Conservation (phyloP, 2,329 filamentous ascomycete species). For the Colletotrichum chlorophyti region DNA sequence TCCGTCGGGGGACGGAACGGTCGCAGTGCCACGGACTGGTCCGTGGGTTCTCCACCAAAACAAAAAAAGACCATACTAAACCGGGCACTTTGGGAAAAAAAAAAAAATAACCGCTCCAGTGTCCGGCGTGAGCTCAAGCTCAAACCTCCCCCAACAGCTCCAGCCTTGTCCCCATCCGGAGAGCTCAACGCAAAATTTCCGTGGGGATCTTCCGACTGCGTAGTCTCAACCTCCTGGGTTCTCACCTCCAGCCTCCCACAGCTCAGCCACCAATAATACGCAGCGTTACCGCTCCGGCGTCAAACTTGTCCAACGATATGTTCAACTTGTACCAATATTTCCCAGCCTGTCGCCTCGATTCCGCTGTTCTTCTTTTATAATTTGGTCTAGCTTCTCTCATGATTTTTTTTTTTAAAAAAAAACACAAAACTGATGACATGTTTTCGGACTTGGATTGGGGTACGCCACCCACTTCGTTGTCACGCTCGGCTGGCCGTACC, state of each 20-base stretch:
- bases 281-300: not conserved
- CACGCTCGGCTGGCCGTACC: too few relatives aligned
- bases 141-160: slow-evolving; percentile 28
- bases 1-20: slow-evolving; percentile 1
- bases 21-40: slow-evolving; percentile 24
- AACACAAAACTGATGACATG: too few relatives aligned
- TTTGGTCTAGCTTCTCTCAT: not conserved
- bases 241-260: not conserved
- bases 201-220: slow-evolving; percentile 27
- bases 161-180: slow-evolving; percentile 28
- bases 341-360: too few relatives aligned
- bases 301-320: not conserved
- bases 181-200: slow-evolving; percentile 31
- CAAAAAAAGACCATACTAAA: slow-evolving; percentile 17
- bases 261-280: not conserved
- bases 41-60: slow-evolving; percentile 25
- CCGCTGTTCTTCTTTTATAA: too few relatives aligned
- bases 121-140: slow-evolving; percentile 26
- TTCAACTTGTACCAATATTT: not conserved
- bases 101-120: too few relatives aligned
- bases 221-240: slow-evolving; percentile 2
- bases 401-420: not conserved
- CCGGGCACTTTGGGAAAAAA: too few relatives aligned
- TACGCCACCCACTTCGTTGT: not conserved
- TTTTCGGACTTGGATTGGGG: not conserved